Conservation (phyloP, 345 rosid species). For the Moricandia moricandioides region DNA sequence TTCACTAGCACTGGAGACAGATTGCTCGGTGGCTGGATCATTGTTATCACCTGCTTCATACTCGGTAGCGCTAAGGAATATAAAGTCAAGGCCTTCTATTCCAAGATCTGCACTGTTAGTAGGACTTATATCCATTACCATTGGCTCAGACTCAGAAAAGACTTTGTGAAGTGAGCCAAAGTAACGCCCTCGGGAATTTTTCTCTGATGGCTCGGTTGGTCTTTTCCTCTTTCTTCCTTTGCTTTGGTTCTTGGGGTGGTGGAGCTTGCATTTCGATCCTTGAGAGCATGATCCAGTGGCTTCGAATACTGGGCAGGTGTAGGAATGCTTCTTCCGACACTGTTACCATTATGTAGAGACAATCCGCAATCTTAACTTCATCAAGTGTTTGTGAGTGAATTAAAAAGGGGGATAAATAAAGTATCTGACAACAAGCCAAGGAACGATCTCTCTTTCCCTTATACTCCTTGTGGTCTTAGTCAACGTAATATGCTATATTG, state of each 20-base stretch:
- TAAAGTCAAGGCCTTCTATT: slow-evolving; percentile 49
- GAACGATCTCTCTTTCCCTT: slow-evolving; percentile 14
- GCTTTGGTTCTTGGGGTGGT: slow-evolving; percentile 68
- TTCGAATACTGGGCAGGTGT: slow-evolving; percentile 71
- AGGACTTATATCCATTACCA: slow-evolving; percentile 31
- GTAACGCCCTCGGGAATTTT: slow-evolving; percentile 58
- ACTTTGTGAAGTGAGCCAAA: slow-evolving; percentile 45
- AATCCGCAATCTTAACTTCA: slow-evolving; percentile 35
- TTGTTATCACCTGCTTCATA: slow-evolving; percentile 45
- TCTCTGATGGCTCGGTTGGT: slow-evolving; percentile 40
- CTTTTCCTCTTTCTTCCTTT: slow-evolving; percentile 63
- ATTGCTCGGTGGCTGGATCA: slow-evolving; percentile 26
- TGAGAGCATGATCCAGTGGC: slow-evolving; percentile 76
- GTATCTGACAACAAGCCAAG: slow-evolving; percentile 1
- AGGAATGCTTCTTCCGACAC: slow-evolving; percentile 97
- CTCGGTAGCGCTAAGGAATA: slow-evolving; percentile 50
- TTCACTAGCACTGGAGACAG: slow-evolving; percentile 34
- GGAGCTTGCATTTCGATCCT: slow-evolving; percentile 88
- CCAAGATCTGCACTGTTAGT: slow-evolving; percentile 28
- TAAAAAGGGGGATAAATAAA: slow-evolving; percentile 14
- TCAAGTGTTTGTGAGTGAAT: slow-evolving; percentile 19
- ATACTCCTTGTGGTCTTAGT: slow-evolving; percentile 7
- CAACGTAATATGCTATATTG: slow-evolving; percentile 9
- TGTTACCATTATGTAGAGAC: slow-evolving; percentile 50
- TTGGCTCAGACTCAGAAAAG: slow-evolving; percentile 36